Percentiles rank a stretch among this genome's conserved stretches.
Evolutionary conservation across 176 grass and related monocot genomes (phyloP).

Genomic region (Cocos nucifera): DNA sequence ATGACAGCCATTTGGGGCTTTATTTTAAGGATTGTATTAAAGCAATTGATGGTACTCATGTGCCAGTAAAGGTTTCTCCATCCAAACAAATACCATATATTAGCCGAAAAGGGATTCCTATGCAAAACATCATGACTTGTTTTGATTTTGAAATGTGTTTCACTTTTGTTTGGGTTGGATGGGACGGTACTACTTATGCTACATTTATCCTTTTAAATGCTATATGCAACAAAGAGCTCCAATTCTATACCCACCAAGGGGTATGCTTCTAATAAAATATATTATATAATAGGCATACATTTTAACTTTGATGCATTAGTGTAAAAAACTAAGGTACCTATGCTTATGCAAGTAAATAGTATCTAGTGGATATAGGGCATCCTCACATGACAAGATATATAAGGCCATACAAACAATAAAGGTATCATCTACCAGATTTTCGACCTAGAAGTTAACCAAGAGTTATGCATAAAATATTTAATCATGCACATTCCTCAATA

Average conservation of each 20-base stretch:
- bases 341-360: not conserved
- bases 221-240: not conserved
- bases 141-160: not conserved
- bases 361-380: not conserved
- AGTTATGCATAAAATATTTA: too few relatives aligned
- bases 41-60: not conserved
- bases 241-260: not conserved
- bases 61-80: not conserved
- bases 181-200: not conserved
- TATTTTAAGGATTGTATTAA: not conserved
- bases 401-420: not conserved
- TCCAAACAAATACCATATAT: not conserved
- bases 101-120: not conserved
- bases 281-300: too few relatives aligned
- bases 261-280: too few relatives aligned
- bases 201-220: not conserved
- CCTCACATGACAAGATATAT: not conserved
- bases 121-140: not conserved
- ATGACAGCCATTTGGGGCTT: not conserved
- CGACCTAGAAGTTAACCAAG: too few relatives aligned
- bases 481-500: too few relatives aligned
- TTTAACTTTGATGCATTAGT: too few relatives aligned
- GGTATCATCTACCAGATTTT: not conserved
- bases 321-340: not conserved
- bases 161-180: not conserved